Evolutionary conservation across 345 rosid species (phyloP).

Genomic region (Sisymbrium altissimum): DNA sequence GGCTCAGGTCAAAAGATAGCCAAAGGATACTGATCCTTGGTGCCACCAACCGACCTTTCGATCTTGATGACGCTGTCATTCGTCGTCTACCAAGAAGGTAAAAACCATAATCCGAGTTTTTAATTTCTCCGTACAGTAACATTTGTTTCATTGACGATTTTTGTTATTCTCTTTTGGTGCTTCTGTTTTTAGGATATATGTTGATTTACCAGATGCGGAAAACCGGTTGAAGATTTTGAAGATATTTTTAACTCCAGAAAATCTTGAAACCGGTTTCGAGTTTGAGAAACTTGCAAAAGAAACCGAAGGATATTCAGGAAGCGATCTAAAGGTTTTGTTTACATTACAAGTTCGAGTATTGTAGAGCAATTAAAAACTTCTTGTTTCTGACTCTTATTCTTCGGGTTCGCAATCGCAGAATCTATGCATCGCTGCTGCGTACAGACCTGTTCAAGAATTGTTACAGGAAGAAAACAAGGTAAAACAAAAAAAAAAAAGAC

Average conservation of each 20-base stretch:
- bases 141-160: neutral
- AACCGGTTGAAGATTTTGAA: slow-evolving; percentile 83
- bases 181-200: slow-evolving; percentile 62
- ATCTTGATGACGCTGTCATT: slow-evolving; percentile 98
- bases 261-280: slow-evolving; percentile 53
- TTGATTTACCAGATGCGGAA: slow-evolving; percentile 91
- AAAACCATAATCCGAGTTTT: neutral
- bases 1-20: slow-evolving; percentile 90
- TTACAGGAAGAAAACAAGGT: slow-evolving; percentile 78
- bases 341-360: neutral
- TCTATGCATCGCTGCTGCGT: slow-evolving; percentile 95
- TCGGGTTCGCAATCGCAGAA: slow-evolving; percentile 51
- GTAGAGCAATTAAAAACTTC: neutral
- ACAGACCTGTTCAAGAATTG: slow-evolving; percentile 96
- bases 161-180: slow-evolving; percentile 15
- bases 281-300: slow-evolving; percentile 70
- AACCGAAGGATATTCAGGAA: slow-evolving; percentile 97
- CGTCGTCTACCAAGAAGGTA: slow-evolving; percentile 98
- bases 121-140: neutral
- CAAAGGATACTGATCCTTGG: slow-evolving; percentile 96
- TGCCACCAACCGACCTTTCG: slow-evolving; percentile 98
- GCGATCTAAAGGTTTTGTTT: slow-evolving; percentile 84
- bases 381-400: neutral
- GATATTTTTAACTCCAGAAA: slow-evolving; percentile 73
- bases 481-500: slow-evolving; percentile 19